Percentiles rank a stretch among this genome's conserved stretches.
Conservation (phyloP, 495 filamentous ascomycete species). For the Aspergillus homomorphus region DNA sequence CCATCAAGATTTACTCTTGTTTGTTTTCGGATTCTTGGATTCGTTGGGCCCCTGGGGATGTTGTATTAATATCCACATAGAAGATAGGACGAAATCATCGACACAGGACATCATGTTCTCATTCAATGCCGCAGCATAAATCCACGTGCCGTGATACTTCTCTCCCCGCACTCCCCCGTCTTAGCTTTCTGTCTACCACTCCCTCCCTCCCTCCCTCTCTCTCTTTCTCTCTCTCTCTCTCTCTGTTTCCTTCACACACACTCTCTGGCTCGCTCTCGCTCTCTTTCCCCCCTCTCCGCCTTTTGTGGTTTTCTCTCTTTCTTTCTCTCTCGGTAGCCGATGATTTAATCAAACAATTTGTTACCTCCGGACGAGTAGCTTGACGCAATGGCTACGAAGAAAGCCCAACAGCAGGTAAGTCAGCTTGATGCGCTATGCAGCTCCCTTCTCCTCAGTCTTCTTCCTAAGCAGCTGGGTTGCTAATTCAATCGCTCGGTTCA, state of each 20-base stretch:
- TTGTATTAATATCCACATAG: no score
- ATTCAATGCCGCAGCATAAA: no score
- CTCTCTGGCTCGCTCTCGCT: no score
- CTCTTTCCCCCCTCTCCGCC: slow-evolving; percentile 15
- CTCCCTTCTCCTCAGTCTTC: neutral
- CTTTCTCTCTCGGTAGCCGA: slow-evolving; percentile 7
- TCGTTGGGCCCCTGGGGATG: no score
- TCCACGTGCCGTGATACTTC: neutral
- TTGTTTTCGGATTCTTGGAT: no score
- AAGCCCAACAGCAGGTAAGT: slow-evolving; percentile 70
- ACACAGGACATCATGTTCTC: neutral
- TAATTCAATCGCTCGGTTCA: slow-evolving; percentile 16
- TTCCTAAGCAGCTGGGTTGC: neutral
- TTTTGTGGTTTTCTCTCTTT: neutral
- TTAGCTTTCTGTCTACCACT: neutral
- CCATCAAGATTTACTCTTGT: neutral
- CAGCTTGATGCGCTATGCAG: slow-evolving; percentile 4
- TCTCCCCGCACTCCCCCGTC: neutral
- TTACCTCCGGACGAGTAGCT: slow-evolving; percentile 18
- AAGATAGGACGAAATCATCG: no score
- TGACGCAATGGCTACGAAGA: slow-evolving; percentile 55
- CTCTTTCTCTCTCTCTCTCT: slow-evolving; percentile 2
- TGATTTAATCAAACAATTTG: slow-evolving; percentile 24
- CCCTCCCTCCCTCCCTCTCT: neutral
- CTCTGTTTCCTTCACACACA: no score